Evolutionary conservation across 2,329 filamentous ascomycete species (phyloP), one percentile per base, ranked within the genome.

Genomic region (Aureobasidium sp.): DNA sequence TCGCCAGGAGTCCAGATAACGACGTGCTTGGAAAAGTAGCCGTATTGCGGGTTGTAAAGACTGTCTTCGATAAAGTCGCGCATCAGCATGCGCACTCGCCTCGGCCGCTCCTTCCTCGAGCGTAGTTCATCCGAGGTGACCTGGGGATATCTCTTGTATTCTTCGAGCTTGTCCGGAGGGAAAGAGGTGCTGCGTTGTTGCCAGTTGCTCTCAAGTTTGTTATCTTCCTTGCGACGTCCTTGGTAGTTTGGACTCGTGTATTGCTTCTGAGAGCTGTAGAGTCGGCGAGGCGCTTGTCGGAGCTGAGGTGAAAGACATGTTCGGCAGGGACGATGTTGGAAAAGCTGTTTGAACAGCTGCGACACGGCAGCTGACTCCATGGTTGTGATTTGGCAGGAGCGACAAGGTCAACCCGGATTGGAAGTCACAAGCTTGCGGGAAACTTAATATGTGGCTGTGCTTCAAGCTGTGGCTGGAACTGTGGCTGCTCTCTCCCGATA

Each of bases 31-130:
- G 94, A 95, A 80, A 98, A 98, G 83, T 98, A 98, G 71, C 95
- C 95, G 76, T 98, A 98, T 71, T 93, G 87, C 0, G 94, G 94
- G 76, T 98, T 98, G 78, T 98, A 98, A 18, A 98, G 82, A 76
- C 93, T 96, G 81, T 98, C 95, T 79, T 99, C 96, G 76, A 99
- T 96, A 76, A 99, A 99, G 84, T 99, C 97, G 70, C 97, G 88
- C 77, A 97, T 93, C 75, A 98, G 82, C 96, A 99, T 99, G 87
- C 97, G 98, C 71, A 97, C 95, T 78, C 92, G 88, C 75, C 88
- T 88, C 51, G 96, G 96, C 74, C 96, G 85, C 76, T 97, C 91
- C 62, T 83, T 90, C 63, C 92, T 87, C 70, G 80, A 83, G 71
- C 91, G 90, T 71, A 99, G 82, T 68, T 94, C 90, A 70, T 91